Evolutionary conservation across 768 basidiomycete genomes (phyloP).

Genomic region (Bullera alba): DNA sequence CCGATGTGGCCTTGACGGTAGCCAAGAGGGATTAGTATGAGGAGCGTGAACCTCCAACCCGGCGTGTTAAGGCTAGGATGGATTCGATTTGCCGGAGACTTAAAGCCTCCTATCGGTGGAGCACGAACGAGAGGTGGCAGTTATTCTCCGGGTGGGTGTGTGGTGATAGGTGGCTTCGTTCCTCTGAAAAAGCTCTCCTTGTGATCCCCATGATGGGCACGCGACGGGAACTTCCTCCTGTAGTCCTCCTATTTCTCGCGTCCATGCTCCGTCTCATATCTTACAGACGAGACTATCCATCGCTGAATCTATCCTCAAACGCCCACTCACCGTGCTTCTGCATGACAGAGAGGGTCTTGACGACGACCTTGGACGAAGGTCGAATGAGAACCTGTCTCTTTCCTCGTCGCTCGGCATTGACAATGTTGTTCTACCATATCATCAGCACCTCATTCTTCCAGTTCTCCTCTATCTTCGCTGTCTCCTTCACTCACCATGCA

Average conservation of each 20-base stretch:
- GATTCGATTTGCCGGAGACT: conserved; percentile 44
- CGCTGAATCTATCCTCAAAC: neutral
- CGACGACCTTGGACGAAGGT: conserved; percentile 93
- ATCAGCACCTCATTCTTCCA: conserved; percentile 5
- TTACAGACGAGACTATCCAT: neutral
- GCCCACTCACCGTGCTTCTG: conserved; percentile 83
- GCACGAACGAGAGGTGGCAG: conserved; percentile 41
- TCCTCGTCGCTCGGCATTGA: conserved; percentile 98
- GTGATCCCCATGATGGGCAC: neutral
- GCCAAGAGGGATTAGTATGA: conserved; percentile 9
- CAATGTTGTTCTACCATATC: conserved; percentile 69
- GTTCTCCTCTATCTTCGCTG: neutral
- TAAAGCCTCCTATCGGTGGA: conserved; percentile 47
- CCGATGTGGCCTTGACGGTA: conserved; percentile 32
- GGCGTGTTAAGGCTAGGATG: neutral
- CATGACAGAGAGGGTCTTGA: conserved; percentile 97
- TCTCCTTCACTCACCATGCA: conserved; percentile 33
- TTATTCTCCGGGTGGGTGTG: conserved; percentile 41
- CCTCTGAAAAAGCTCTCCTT: neutral
- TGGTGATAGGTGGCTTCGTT: neutral
- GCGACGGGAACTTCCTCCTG: neutral
- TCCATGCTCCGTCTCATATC: neutral
- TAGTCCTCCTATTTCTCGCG: neutral
- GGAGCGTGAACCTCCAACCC: conserved; percentile 1
- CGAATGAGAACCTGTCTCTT: conserved; percentile 99